phyloP scores from a whole-genome alignment of 352 stramenopile genomes.

The Globisporangium paddicum region DNA sequence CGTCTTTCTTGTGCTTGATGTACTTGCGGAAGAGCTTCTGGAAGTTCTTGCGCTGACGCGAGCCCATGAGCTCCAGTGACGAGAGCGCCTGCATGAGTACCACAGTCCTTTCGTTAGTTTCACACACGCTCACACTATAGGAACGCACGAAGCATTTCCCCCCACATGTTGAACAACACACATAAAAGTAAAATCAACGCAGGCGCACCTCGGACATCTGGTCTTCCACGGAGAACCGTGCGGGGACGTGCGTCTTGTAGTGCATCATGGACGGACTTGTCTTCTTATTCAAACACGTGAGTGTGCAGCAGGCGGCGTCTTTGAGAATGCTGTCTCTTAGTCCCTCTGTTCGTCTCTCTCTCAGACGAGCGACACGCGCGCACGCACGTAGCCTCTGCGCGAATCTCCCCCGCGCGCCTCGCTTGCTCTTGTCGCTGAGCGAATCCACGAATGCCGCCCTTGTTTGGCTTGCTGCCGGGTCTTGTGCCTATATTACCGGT shows the following conservation, averaged over 20 bases:
- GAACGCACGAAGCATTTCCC: no score
- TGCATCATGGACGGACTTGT: constrained; percentile 42
- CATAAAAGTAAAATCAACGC: not conserved
- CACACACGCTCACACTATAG: not conserved
- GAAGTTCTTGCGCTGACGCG: constrained; percentile 81
- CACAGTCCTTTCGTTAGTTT: not conserved
- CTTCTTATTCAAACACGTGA: not conserved
- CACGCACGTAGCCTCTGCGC: not conserved
- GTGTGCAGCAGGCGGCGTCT: not conserved
- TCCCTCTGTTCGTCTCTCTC: not conserved
- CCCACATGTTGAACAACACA: not conserved
- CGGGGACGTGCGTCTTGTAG: constrained; percentile 85
- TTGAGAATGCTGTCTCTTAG: not conserved
- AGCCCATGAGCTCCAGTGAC: constrained; percentile 75
- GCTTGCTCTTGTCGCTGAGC: constrained; percentile 1
- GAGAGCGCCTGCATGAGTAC: constrained; percentile 42
- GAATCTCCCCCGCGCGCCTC: not conserved
- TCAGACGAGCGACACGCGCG: not conserved
- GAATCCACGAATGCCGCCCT: constrained; percentile 2
- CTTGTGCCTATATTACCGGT: no score
- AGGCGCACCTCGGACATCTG: constrained; percentile 77
- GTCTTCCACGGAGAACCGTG: constrained; percentile 82
- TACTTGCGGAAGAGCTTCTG: constrained; percentile 90
- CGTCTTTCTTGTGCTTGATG: constrained; percentile 73
- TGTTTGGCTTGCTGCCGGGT: not conserved